Evolutionary conservation across 2,329 filamentous ascomycete species (phyloP).

Genomic region (Fusarium caatingaense): DNA sequence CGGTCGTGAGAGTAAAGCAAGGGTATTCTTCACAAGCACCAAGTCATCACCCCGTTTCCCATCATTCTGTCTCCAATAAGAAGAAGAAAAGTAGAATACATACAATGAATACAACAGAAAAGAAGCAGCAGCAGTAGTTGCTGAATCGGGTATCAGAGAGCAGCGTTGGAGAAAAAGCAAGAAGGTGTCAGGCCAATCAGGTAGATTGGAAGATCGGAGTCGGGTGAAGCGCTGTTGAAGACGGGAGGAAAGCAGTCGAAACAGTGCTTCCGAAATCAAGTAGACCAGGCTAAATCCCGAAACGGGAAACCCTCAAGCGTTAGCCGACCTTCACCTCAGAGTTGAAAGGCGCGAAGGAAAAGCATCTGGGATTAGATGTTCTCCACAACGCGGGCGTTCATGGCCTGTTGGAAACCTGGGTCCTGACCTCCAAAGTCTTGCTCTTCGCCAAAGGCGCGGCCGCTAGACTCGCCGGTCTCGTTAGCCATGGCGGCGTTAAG

Average conservation of each 20-base stretch:
- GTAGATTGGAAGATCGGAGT: constrained; percentile 2
- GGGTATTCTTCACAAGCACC: constrained; percentile 31
- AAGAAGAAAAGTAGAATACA: constrained; percentile 29
- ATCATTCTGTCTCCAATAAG: background rate
- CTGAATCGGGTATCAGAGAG: constrained; percentile 36
- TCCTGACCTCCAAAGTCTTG: constrained; percentile 66
- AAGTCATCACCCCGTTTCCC: background rate
- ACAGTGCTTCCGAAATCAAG: constrained; percentile 48
- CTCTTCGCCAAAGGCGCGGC: constrained; percentile 55
- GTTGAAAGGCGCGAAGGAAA: constrained; percentile 21
- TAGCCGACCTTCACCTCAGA: constrained; percentile 44
- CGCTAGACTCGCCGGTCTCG: constrained; percentile 61
- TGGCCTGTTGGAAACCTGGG: constrained; percentile 78
- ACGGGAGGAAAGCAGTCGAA: constrained; percentile 31
- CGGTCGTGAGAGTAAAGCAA: constrained; percentile 18
- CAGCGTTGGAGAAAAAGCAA: constrained; percentile 8
- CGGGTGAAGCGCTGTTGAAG: constrained; percentile 30
- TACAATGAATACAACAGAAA: constrained; percentile 18
- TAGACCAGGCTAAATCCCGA: constrained; percentile 51
- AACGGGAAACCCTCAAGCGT: constrained; percentile 46
- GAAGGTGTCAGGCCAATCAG: constrained; percentile 6
- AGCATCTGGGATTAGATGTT: constrained; percentile 72
- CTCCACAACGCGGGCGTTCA: constrained; percentile 86
- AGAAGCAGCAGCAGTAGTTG: background rate
- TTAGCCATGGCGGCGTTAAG: constrained; percentile 59